Conservation (phyloP, 345 rosid species). For the Theobroma cacao region DNA sequence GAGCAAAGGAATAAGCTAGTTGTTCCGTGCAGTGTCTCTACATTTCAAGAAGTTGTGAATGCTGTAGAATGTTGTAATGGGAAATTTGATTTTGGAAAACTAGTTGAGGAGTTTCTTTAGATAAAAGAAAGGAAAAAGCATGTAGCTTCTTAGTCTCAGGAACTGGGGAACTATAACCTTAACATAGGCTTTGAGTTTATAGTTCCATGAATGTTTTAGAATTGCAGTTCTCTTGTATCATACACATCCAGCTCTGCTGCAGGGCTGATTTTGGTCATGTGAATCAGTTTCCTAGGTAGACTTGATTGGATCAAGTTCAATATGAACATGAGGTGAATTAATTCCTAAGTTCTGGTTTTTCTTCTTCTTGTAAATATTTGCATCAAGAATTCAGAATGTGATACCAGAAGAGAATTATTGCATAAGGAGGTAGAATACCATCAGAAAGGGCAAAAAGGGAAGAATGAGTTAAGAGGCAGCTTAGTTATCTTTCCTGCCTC, state of each 20-base stretch:
- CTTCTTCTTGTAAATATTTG: slow-evolving; percentile 1
- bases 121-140: neutral
- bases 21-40: slow-evolving; percentile 71
- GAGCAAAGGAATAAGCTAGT: slow-evolving; percentile 55
- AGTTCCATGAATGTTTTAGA: neutral
- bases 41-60: slow-evolving; percentile 63
- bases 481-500: neutral
- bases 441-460: neutral
- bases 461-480: neutral
- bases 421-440: neutral
- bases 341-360: neutral
- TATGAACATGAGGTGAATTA: slow-evolving; percentile 1
- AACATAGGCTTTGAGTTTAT: neutral
- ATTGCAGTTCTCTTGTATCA: neutral
- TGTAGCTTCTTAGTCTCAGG: neutral
- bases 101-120: slow-evolving; percentile 71
- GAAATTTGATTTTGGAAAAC: slow-evolving; percentile 64
- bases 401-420: neutral
- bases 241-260: neutral
- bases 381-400: neutral
- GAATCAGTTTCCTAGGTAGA: neutral
- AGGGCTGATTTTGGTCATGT: slow-evolving; percentile 12
- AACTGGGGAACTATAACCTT: neutral
- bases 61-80: slow-evolving; percentile 71
- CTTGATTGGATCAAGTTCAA: neutral